Percentiles rank a stretch among this genome's conserved stretches.
Evolutionary conservation across 2,329 filamentous ascomycete genomes (phyloP).

Genomic region (Hymenoscyphus repandus): DNA sequence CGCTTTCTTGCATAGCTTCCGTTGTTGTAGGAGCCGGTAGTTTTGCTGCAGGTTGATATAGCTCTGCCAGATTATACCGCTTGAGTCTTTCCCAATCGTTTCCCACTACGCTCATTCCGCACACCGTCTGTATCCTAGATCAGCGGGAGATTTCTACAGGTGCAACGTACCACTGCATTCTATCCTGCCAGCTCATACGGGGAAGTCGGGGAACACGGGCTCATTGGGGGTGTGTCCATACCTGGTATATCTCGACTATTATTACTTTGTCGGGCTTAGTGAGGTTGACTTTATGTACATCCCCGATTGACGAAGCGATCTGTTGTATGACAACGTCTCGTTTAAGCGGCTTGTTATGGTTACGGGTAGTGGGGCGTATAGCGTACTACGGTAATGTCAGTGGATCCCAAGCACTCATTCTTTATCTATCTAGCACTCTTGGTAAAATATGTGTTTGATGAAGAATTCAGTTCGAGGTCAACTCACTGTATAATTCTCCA

Average conservation of each 20-base stretch:
- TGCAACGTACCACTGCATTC: constrained; percentile 16
- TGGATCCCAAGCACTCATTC: not conserved
- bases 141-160: constrained; percentile 13
- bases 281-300: constrained; percentile 72
- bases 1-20: constrained; percentile 16
- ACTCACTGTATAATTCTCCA: constrained; percentile 23
- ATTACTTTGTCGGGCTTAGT: constrained; percentile 72
- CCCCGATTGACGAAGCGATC: constrained; percentile 46
- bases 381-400: constrained; percentile 55
- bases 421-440: too few relatives aligned
- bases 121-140: constrained; percentile 52
- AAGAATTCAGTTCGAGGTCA: not conserved
- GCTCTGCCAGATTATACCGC: constrained; percentile 71
- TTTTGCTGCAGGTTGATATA: constrained; percentile 44
- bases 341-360: constrained; percentile 59
- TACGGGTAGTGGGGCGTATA: constrained; percentile 74
- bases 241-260: constrained; percentile 75
- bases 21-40: constrained; percentile 5
- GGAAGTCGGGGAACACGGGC: not conserved
- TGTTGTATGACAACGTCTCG: constrained; percentile 66
- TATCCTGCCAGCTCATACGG: not conserved
- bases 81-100: constrained; percentile 67
- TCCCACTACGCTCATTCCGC: constrained; percentile 73
- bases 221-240: constrained; percentile 34
- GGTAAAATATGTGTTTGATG: not conserved